phyloP scores from a whole-genome alignment of 2,329 filamentous ascomycete genomes.

The Ascochyta koolunga region DNA sequence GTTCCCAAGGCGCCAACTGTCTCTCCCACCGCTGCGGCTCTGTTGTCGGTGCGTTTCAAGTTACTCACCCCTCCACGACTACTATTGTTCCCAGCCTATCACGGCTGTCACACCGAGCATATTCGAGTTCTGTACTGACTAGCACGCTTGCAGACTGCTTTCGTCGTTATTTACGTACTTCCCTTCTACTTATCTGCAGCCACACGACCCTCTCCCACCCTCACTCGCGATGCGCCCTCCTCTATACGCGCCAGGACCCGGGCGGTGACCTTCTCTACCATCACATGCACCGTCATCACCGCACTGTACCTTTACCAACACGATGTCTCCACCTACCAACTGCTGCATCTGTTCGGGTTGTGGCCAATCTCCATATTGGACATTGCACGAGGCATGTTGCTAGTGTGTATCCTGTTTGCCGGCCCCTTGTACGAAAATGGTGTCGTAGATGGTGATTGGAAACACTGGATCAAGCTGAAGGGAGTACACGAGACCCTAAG shows the following conservation, averaged over 20 bases:
- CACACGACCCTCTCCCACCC: conserved; percentile 77
- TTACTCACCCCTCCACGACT: conserved; percentile 25
- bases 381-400: conserved; percentile 65
- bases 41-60: conserved; percentile 49
- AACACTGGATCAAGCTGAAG: conserved; percentile 64
- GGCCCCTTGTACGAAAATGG: conserved; percentile 84
- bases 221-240: conserved; percentile 85
- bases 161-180: conserved; percentile 87
- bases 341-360: conserved; percentile 75
- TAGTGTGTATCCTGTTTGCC: conserved; percentile 80
- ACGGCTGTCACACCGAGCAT: conserved; percentile 14
- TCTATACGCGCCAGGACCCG: conserved; percentile 87
- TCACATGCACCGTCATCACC: conserved; percentile 70
- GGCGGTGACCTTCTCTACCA: conserved; percentile 77
- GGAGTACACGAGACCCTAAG: conserved; percentile 64
- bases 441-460: conserved; percentile 73
- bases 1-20: conserved; percentile 46
- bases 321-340: conserved; percentile 56
- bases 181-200: conserved; percentile 85
- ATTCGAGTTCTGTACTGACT: conserved; percentile 29
- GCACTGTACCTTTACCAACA: conserved; percentile 68
- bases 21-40: conserved; percentile 42
- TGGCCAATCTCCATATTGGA: conserved; percentile 77
- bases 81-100: conserved; percentile 34
- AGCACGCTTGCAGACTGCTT: conserved; percentile 64